Evolutionary conservation across 2,329 filamentous ascomycete species (phyloP), one percentile per base, ranked within the genome.

Genomic region (Fusarium pininemorale): DNA sequence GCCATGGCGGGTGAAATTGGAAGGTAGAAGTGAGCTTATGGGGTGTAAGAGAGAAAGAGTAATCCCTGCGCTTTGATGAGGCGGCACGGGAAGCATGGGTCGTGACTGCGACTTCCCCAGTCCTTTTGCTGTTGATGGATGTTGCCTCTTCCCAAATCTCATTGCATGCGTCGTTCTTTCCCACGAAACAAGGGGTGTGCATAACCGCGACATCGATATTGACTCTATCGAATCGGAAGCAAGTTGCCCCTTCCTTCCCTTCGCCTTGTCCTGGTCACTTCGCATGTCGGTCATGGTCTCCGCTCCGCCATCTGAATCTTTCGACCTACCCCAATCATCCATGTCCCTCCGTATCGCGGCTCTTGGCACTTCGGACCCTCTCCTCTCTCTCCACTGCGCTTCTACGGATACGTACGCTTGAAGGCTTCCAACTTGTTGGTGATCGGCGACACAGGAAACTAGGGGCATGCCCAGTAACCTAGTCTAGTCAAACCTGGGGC

Each of bases 291-390:
- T 55, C 60, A 66, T 70, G 41, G 55, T 45, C 64, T 73, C 63
- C 53, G 65, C 66, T 65, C 51, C 67, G 69, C 67, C 54, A 72
- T 63, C 54, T 54, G 58, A 56, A 22, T 50, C 59, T 54, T 74
- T 74, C 26, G 60, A 71, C 71, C 71, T 76, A 73, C 75, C 72
- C 63, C 69, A 74, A 69, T 66, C 66, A 69, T 69, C 73, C 73
- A 68, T 77, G 69, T 71, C 60, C 68, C 63, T 77, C 71, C 71
- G 69, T 75, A 67, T 76, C 63, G 63, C 63, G 57, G 53, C 58
- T 74, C 73, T 75, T 72, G 73, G 73, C 73, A 57, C 47, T 66
- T 55, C 64, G 54, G 67, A 42, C 42, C 60, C 51, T 74, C 70
- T 70, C 47, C 48, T 63, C 62, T 66, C 68, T 63, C 71, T 60